Conservation (phyloP, 768 basidiomycete genomes). For the Leccinellum albellum region DNA sequence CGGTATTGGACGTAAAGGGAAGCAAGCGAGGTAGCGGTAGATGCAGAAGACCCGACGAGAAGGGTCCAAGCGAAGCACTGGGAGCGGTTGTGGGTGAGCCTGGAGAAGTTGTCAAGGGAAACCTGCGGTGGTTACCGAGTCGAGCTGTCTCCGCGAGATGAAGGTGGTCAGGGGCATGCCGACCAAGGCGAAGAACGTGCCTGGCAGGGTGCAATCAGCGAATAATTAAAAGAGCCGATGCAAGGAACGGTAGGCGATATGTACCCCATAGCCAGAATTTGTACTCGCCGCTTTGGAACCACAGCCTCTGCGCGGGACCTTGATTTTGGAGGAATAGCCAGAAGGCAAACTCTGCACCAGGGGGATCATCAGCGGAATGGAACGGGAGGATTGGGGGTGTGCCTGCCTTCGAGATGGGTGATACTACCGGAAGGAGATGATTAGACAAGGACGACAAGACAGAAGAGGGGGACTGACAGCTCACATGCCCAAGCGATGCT, state of each 20-base stretch:
- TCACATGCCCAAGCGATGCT: conserved; percentile 76
- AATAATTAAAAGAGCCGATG: not conserved
- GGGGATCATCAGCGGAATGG: conserved; percentile 3
- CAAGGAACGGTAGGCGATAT: not conserved
- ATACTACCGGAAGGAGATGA: conserved; percentile 39
- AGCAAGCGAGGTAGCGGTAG: conserved; percentile 60
- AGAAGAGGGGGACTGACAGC: conserved; percentile 41
- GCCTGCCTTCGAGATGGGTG: conserved; percentile 75
- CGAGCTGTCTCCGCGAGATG: conserved; percentile 52
- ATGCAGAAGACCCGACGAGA: conserved; percentile 62
- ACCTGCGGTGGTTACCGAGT: conserved; percentile 40
- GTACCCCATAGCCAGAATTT: conserved; percentile 66
- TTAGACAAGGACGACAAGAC: conserved; percentile 2
- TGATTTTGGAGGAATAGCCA: conserved; percentile 84
- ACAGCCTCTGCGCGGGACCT: conserved; percentile 62
- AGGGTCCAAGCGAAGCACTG: conserved; percentile 77
- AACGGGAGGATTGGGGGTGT: not conserved
- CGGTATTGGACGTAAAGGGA: conserved; percentile 70
- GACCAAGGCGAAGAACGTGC: conserved; percentile 58
- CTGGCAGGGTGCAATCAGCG: conserved; percentile 33
- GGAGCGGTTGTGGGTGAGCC: conserved; percentile 16
- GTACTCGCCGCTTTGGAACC: conserved; percentile 83
- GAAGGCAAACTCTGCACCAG: conserved; percentile 60
- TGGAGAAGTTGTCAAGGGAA: not conserved
- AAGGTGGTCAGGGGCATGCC: conserved; percentile 73